Conservation (phyloP, 177 flowering plant species). For the Vitis hybrid region DNA sequence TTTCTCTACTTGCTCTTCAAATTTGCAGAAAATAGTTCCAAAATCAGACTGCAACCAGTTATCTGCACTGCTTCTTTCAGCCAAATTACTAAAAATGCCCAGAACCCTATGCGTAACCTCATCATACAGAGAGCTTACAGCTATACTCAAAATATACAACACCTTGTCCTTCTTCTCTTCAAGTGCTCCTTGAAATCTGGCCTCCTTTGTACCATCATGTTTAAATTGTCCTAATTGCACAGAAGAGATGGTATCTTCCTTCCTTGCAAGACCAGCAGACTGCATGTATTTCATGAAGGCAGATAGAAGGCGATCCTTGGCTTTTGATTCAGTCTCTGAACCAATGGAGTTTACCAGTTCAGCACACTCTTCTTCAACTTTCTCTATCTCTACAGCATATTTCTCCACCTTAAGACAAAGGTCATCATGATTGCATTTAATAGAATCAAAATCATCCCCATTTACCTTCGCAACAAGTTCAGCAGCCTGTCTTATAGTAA, state of each 20-base stretch:
- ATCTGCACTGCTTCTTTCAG: constrained; percentile 25
- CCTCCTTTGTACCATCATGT: constrained; percentile 31
- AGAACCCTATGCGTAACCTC: constrained; percentile 56
- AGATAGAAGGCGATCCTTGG: constrained; percentile 70
- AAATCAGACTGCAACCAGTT: constrained; percentile 31
- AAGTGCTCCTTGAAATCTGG: constrained; percentile 29
- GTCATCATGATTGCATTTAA: constrained; percentile 46
- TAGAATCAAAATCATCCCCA: constrained; percentile 47
- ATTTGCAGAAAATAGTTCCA: constrained; percentile 42
- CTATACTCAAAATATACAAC: constrained; percentile 43
- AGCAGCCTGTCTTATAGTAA: constrained; percentile 72
- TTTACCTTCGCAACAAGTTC: constrained; percentile 58
- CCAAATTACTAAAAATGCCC: constrained; percentile 30
- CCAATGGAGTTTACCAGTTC: constrained; percentile 73
- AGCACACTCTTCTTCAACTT: constrained; percentile 64
- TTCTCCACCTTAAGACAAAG: constrained; percentile 58
- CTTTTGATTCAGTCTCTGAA: constrained; percentile 66
- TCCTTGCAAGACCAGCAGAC: constrained; percentile 50
- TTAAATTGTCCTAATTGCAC: constrained; percentile 27
- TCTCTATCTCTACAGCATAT: constrained; percentile 63
- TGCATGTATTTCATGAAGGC: constrained; percentile 68
- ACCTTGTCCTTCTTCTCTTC: constrained; percentile 67
- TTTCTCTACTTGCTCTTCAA: constrained; percentile 88
- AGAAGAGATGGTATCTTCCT: constrained; percentile 40
- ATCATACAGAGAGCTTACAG: constrained; percentile 51